Evolutionary conservation across 1,139 yeast species (phyloP), one percentile per base, ranked within the genome.

Genomic region (Lodderomyces elongisporus): DNA sequence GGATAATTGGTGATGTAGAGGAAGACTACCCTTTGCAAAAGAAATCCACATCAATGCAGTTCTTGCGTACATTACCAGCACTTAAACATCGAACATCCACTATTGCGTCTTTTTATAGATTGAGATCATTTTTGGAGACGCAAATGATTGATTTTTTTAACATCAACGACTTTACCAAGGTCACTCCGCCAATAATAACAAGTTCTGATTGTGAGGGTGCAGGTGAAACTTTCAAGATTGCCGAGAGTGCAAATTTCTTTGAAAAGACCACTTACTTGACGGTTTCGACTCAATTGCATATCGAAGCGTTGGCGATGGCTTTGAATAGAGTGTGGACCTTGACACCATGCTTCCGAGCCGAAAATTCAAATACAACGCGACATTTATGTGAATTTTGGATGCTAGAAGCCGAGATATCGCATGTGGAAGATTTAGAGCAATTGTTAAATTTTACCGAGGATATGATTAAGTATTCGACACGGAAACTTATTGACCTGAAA

Each of bases 131-230:
- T 33, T 65, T 85, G 5, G 89, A 85, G 43, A 47, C 65, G 1
- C 56, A 65, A 28, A 49, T 88, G 9, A 57, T 69, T 34, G 62
- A 62, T 5, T 85, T 75, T 47, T 85, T 85, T 56, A 60, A 64
- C 18, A 33, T 48, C 0, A 50, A 69, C 20, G 71, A 70, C 14
- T 87, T 84, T 45, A 60, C 69, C 10, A 91, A 87, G 57, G 89
- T 85, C 0, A 66, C 78, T 16, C 94, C 97, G 2, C 98, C 99
- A 3, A 50, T 89, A 14, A 61, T 89, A 17, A 91, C 98, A 0
- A 69, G 87, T 7, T 79, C 95, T 2, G 98, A 93, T 52, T 91
- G 98, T 54, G 99, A 93, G 62, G 98, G 98, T 13, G 97, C 96
- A 1, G 97, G 98, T 3, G 97, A 91, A 52, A 76, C 84, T 41